Evolutionary conservation across 768 basidiomycete genomes (phyloP), one percentile per base, ranked within the genome.

Genomic region (Russula sp.): DNA sequence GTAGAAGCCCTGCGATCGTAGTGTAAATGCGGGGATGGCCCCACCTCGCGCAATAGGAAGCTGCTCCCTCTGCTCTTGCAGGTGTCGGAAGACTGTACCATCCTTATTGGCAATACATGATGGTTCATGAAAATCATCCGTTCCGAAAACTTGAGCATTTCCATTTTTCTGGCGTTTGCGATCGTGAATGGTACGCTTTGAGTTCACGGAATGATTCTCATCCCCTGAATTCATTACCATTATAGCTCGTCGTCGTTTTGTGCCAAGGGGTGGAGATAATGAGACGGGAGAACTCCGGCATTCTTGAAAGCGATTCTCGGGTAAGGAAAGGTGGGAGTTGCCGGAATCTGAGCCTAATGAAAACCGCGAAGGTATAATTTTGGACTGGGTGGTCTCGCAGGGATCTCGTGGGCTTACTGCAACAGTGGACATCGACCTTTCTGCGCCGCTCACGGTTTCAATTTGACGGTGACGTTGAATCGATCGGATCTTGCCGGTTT

Each of bases 21-120:
- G 47, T 14, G 6, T 9, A 48, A 11, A 59, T 45, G 42, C 42
- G 13, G 31, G 44, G 13, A 20, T 34, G 40, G 51, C 34, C 79
- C 57, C 42, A 89, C 91, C 92, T 74, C 80, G 80, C 34, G 86
- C 87, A 68, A 94, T 93, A 8, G 93, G 92, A 56, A 95, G 82
- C 52, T 84, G 80, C 65, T 76, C 77, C 22, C 88, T 79, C 66
- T 89, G 87, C 70, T 86, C 82, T 69, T 86, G 83, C 4, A 90
- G 61, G 3, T 64, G 62, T 18, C 20, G 57, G 6, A 56, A 64
- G 22, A 10, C 11, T 34, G 37, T 58, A 73, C 27, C 72, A 52
- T n/a, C 40, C 34, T 54, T 54, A 65, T 68, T 76, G 60, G 69
- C 50, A 56, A 37, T 59, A 13, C 50, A 44, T 40, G 27, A 27